Conservation (phyloP, 495 filamentous ascomycete species). For the Penicillium robsamsonii region DNA sequence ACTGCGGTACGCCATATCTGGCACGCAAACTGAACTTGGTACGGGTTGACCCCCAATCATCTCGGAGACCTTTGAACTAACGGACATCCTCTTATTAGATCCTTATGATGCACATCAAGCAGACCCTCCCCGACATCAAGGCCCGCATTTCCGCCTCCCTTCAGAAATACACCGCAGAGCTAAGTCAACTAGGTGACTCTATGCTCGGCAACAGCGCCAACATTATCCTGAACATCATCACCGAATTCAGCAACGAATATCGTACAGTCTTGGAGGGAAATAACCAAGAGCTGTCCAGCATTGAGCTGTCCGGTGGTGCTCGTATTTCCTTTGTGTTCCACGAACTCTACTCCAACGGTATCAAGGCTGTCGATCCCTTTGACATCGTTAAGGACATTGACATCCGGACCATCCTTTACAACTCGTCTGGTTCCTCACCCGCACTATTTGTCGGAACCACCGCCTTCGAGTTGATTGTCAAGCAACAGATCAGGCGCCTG, state of each 20-base stretch:
- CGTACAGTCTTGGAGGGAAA: constrained; percentile 94
- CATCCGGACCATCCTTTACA: constrained; percentile 94
- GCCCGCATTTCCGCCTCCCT: constrained; percentile 87
- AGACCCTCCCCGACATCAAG: constrained; percentile 98
- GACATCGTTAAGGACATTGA: constrained; percentile 97
- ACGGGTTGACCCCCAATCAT: constrained; percentile 18
- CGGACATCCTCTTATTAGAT: constrained; percentile 55
- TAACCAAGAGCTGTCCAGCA: constrained; percentile 90
- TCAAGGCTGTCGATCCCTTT: constrained; percentile 98
- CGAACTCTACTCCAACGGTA: constrained; percentile 94
- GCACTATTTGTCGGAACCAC: constrained; percentile 97
- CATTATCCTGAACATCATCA: constrained; percentile 97
- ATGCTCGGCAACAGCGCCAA: constrained; percentile 95
- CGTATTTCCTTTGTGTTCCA: constrained; percentile 99
- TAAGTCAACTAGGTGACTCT: constrained; percentile 82
- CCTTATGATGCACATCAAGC: constrained; percentile 99
- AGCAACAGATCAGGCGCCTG: constrained; percentile 94
- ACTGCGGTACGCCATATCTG: constrained; percentile 96
- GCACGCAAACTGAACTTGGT: constrained; percentile 94
- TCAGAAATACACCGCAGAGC: constrained; percentile 85
- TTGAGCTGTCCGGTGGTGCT: constrained; percentile 92
- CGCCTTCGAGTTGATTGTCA: constrained; percentile 97
- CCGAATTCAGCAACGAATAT: constrained; percentile 97
- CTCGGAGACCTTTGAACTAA: neutral
- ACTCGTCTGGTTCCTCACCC: constrained; percentile 96